These are phyloP conservation scores for Suillus bovinus DNA, from an alignment of 768 basidiomycete species.

Conservation along the genomic window DNA sequence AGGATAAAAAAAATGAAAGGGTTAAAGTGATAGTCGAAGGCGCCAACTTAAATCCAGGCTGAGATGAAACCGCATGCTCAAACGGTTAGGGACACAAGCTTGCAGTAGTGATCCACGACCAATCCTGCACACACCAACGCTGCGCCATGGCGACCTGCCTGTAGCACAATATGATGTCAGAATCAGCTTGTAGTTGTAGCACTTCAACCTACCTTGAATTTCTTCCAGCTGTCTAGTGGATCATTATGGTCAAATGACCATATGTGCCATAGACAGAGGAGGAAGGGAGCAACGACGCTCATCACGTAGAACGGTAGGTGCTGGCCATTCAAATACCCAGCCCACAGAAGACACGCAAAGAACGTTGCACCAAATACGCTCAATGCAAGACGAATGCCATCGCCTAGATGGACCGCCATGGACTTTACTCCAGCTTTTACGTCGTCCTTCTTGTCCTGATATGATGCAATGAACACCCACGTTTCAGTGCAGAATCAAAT, in stretches of 20 bases:
- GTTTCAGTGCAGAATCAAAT: background rate
- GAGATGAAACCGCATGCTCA: background rate
- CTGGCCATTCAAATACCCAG: conserved; percentile 55
- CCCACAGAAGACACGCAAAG: conserved; percentile 47
- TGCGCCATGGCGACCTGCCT: background rate
- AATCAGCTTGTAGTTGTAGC: background rate
- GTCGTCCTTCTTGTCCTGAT: conserved; percentile 78
- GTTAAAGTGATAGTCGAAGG: background rate
- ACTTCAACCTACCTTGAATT: background rate
- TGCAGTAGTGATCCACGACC: background rate
- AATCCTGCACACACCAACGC: conserved; percentile 1
- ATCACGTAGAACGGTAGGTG: conserved; percentile 27
- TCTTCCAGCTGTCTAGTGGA: conserved; percentile 1
- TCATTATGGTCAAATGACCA: conserved; percentile 2
- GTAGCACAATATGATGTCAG: background rate
- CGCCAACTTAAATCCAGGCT: background rate
- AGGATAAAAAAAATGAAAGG: background rate
- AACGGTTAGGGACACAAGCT: background rate
- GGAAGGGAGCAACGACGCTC: background rate
- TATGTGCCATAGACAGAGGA: conserved; percentile 1
- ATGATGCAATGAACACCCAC: conserved; percentile 68
- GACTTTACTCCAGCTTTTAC: conserved; percentile 71
- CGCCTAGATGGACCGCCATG: conserved; percentile 72
- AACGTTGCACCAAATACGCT: conserved; percentile 52
- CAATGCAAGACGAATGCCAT: conserved; percentile 57